Evolutionary conservation across 352 stramenopile species (phyloP).

Genomic region (Phytophthora quininea): DNA sequence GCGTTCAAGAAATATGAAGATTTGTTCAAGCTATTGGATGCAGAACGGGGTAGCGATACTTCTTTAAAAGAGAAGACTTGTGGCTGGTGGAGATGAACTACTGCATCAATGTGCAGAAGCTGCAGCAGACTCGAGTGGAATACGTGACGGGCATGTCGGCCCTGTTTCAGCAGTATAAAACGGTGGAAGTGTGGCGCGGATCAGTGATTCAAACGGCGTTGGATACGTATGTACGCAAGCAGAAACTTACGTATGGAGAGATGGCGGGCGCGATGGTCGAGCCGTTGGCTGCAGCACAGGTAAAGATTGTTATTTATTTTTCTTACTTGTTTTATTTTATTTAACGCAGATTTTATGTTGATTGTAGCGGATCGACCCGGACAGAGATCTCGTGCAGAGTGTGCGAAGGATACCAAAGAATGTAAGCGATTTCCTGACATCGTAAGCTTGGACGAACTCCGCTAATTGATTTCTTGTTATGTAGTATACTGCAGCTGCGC

Average conservation of each 20-base stretch:
- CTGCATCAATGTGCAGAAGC: slow-evolving; percentile 72
- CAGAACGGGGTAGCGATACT: slow-evolving; percentile 13
- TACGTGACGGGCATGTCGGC: slow-evolving; percentile 87
- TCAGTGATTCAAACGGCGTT: slow-evolving; percentile 79
- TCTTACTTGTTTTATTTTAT: slow-evolving; percentile 3
- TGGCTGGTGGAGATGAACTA: slow-evolving; percentile 84
- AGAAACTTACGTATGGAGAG: slow-evolving; percentile 80
- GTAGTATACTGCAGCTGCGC: slow-evolving; percentile 72
- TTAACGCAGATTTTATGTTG: slow-evolving; percentile 4
- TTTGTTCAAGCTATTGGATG: slow-evolving; percentile 68
- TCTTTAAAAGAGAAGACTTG: slow-evolving; percentile 30
- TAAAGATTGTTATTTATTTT: slow-evolving; percentile 23
- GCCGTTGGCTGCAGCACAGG: slow-evolving; percentile 64
- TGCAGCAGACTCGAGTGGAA: slow-evolving; percentile 63
- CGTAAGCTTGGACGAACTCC: neutral
- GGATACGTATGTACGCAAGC: slow-evolving; percentile 82
- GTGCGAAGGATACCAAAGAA: slow-evolving; percentile 87
- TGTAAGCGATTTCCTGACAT: slow-evolving; percentile 32
- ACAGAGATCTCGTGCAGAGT: slow-evolving; percentile 78
- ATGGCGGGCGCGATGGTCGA: slow-evolving; percentile 70
- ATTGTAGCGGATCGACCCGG: slow-evolving; percentile 73
- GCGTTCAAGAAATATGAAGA: slow-evolving; percentile 65
- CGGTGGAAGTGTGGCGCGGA: slow-evolving; percentile 69
- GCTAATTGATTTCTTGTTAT: slow-evolving; percentile 2
- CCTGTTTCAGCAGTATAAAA: slow-evolving; percentile 87